These are phyloP conservation scores for Tardiomyces digboiensis DNA, from an alignment of 1,139 yeast species.

Conservation along the genomic window DNA sequence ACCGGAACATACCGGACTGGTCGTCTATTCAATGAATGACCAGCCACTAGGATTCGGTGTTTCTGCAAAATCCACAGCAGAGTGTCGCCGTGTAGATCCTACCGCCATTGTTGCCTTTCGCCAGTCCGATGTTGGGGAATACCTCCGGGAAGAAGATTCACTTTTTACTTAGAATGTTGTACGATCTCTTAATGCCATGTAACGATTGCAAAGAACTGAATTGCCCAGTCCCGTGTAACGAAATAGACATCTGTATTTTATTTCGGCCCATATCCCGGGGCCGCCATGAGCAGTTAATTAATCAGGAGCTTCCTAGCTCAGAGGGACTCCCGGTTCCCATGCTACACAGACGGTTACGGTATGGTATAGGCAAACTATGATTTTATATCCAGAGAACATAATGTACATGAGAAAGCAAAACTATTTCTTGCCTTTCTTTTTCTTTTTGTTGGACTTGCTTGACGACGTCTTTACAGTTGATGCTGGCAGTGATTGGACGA, in stretches of 20 bases:
- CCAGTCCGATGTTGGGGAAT: conserved; percentile 98
- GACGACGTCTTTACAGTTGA: conserved; percentile 9
- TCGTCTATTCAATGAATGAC: conserved; percentile 86
- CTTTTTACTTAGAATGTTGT: conserved; percentile 56
- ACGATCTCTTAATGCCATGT: too few relatives aligned
- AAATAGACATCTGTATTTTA: too few relatives aligned
- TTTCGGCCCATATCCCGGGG: too few relatives aligned
- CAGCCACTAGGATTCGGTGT: conserved; percentile 95
- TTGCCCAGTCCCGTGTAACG: too few relatives aligned
- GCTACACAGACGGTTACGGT: too few relatives aligned
- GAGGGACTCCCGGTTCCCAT: too few relatives aligned
- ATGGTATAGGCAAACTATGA: too few relatives aligned
- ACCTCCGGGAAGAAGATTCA: conserved; percentile 95
- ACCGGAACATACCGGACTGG: conserved; percentile 96
- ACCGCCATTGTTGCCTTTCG: conserved; percentile 92
- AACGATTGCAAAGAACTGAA: too few relatives aligned
- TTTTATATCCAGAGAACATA: too few relatives aligned
- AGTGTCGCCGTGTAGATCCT: conserved; percentile 81
- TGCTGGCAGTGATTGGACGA: conserved; percentile 8
- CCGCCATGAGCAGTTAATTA: too few relatives aligned
- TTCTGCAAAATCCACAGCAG: conserved; percentile 86
- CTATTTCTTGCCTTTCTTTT: conserved; percentile 37
- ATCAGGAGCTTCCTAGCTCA: too few relatives aligned
- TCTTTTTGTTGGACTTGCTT: conserved; percentile 34
- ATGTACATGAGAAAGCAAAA: background rate